A percentile compares a stretch with the other conserved stretches of the same genome.
Conservation (phyloP, 441 rosid species). For the Pelargonium cotyledonis region DNA sequence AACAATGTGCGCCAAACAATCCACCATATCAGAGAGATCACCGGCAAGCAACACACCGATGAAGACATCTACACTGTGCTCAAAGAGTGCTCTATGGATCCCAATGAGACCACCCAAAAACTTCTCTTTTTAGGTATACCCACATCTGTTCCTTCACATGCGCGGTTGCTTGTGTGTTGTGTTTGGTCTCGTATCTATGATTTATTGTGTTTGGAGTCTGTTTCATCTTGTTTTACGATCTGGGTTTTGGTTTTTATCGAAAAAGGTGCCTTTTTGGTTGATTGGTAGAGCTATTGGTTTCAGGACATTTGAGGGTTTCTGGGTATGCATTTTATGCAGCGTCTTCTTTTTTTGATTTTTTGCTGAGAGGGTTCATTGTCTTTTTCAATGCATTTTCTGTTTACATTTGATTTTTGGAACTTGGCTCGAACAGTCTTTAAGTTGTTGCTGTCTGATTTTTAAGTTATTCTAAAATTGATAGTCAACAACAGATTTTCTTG, state of each 20-base stretch:
- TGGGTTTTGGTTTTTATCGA: conserved; percentile 11
- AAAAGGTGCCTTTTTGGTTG: conserved; percentile 15
- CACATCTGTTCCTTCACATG: not conserved
- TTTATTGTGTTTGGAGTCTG: conserved; percentile 4
- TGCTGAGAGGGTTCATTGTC: not conserved
- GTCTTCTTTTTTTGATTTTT: too few species aligned
- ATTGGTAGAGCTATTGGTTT: not conserved
- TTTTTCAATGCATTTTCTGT: not conserved
- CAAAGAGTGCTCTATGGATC: conserved; percentile 65
- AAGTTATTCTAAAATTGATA: not conserved
- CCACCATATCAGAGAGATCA: conserved; percentile 61
- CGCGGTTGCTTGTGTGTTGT: too few species aligned
- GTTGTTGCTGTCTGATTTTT: not conserved
- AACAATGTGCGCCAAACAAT: conserved; percentile 37
- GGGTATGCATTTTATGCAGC: not conserved
- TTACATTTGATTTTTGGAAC: not conserved
- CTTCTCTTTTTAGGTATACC: conserved; percentile 58
- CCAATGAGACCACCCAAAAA: conserved; percentile 69
- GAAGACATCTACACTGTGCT: conserved; percentile 73
- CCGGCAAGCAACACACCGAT: conserved; percentile 74
- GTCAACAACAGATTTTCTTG: too few species aligned
- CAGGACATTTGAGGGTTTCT: conserved; percentile 1
- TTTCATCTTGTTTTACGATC: not conserved
- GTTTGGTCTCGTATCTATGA: not conserved
- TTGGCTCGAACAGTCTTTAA: not conserved